Percentiles rank a stretch among this genome's conserved stretches.
phyloP scores from a whole-genome alignment of 306 rosid species.

The Malus asiatica region DNA sequence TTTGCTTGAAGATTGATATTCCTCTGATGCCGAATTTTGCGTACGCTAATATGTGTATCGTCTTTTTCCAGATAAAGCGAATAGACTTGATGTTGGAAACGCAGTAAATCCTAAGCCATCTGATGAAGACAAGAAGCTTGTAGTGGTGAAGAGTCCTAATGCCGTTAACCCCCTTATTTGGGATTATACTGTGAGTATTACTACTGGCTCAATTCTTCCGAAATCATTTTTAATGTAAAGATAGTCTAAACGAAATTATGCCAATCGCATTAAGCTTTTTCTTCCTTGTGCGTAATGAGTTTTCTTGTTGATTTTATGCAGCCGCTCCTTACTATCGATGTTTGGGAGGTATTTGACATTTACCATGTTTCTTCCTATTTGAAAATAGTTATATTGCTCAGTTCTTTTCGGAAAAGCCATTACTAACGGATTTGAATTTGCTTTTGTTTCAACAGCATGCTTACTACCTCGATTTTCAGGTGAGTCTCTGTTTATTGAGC shows the following conservation, averaged over 20 bases:
- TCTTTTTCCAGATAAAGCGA: conserved; percentile 44
- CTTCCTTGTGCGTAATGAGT: conserved; percentile 7
- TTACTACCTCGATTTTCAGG: conserved; percentile 85
- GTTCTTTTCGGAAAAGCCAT: neutral
- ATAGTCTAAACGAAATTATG: no score
- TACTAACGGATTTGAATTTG: conserved; percentile 4
- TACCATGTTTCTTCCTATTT: conserved; percentile 2
- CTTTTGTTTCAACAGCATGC: conserved; percentile 66
- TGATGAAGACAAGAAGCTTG: conserved; percentile 69
- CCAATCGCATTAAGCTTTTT: neutral
- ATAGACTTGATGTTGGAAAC: conserved; percentile 61
- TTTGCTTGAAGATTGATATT: neutral
- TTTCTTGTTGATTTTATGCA: conserved; percentile 38
- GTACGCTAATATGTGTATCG: neutral
- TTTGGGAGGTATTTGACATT: conserved; percentile 72
- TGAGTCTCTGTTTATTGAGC: conserved; percentile 27
- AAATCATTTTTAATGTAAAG: neutral
- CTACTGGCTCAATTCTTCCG: neutral
- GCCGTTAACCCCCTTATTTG: conserved; percentile 84
- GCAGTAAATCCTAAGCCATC: conserved; percentile 58
- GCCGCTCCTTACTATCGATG: conserved; percentile 87
- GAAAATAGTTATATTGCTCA: neutral
- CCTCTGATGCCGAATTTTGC: neutral
- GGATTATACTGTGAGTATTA: conserved; percentile 54
- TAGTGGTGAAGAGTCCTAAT: conserved; percentile 75